Percentiles rank a stretch among this genome's conserved stretches.
Conservation (phyloP, 306 rosid species). For the Benincasa hispida region DNA sequence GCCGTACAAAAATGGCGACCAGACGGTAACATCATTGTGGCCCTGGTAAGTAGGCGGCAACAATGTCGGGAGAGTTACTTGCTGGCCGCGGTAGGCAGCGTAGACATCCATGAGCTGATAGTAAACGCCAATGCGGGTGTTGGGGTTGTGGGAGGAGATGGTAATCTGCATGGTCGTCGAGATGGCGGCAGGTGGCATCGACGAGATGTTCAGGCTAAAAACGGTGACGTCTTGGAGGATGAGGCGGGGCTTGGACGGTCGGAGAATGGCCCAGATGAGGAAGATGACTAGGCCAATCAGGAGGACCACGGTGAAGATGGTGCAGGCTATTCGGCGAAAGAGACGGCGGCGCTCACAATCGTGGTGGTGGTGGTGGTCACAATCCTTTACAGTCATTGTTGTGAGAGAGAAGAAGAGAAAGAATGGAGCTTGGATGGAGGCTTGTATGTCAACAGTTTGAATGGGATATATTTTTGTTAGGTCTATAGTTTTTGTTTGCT, state of each 20-base stretch:
- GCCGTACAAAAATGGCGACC: slow-evolving; percentile 62
- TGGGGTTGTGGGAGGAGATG: slow-evolving; percentile 43
- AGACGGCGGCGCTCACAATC: background rate
- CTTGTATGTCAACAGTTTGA: background rate
- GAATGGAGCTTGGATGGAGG: background rate
- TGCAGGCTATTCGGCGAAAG: slow-evolving; percentile 14
- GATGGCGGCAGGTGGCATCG: slow-evolving; percentile 23
- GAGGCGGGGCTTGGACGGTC: slow-evolving; percentile 50
- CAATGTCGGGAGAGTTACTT: slow-evolving; percentile 31
- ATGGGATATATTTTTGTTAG: background rate
- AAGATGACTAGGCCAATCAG: slow-evolving; percentile 26
- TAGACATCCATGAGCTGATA: slow-evolving; percentile 27
- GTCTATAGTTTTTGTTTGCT: background rate
- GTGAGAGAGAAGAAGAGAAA: background rate
- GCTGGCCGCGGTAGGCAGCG: slow-evolving; percentile 48
- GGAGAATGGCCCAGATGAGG: slow-evolving; percentile 38
- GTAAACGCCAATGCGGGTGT: slow-evolving; percentile 38
- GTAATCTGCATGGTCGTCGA: slow-evolving; percentile 40
- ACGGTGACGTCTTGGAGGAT: slow-evolving; percentile 57
- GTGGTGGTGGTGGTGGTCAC: slow-evolving; percentile 31
- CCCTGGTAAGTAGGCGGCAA: slow-evolving; percentile 58
- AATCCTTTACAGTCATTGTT: slow-evolving; percentile 33
- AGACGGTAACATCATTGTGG: slow-evolving; percentile 36
- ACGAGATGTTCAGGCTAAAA: slow-evolving; percentile 37
- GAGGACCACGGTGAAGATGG: background rate